phyloP scores from a whole-genome alignment of 2,329 filamentous ascomycete genomes.

The Ceratocystis alfenasii region DNA sequence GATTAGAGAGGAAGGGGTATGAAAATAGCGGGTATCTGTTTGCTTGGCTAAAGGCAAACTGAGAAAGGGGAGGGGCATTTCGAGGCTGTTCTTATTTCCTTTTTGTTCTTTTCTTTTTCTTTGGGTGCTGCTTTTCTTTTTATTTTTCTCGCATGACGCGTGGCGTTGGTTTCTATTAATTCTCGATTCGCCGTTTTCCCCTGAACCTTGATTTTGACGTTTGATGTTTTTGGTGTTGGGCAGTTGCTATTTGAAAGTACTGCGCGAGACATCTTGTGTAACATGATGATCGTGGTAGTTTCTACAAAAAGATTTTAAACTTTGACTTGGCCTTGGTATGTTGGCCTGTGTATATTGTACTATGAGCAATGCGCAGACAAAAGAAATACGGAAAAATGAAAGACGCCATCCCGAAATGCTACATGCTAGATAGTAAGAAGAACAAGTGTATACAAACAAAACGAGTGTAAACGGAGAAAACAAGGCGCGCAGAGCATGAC shows the following conservation, averaged over 20 bases:
- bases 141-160: conserved; percentile 12
- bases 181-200: background rate
- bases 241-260: background rate
- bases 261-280: background rate
- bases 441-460: too few species aligned
- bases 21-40: background rate
- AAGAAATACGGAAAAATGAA: background rate
- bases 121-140: background rate
- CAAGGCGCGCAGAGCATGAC: background rate
- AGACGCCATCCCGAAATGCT: background rate
- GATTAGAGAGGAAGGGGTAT: background rate
- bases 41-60: background rate
- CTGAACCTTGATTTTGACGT: background rate
- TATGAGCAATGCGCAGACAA: background rate
- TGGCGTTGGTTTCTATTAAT: conserved; percentile 11
- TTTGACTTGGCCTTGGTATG: background rate
- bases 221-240: background rate
- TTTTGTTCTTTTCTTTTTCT: background rate
- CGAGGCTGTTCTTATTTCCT: background rate
- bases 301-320: too few species aligned
- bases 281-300: background rate
- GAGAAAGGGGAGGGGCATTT: background rate
- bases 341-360: background rate
- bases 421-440: background rate
- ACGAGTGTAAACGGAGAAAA: background rate